These are phyloP conservation scores for Myochromella boudieri DNA, from an alignment of 768 basidiomycete species.

Conservation along the genomic window DNA sequence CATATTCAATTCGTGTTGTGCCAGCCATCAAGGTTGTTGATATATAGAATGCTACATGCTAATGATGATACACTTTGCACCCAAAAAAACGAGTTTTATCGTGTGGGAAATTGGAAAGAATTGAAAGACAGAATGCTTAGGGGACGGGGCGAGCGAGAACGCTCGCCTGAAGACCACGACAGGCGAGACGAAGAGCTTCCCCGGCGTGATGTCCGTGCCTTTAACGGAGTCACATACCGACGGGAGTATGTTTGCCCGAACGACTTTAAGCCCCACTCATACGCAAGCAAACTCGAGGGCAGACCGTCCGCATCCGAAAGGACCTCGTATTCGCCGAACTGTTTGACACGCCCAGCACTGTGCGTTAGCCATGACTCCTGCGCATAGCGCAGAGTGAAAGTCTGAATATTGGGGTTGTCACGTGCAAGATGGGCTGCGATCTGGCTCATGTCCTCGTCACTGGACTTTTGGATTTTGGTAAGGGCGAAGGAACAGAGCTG, in stretches of 20 bases:
- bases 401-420: constrained; percentile 30
- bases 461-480: constrained; percentile 34
- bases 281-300: constrained; percentile 12
- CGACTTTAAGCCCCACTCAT: constrained; percentile 17
- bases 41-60: too few species aligned
- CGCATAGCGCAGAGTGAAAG: constrained; percentile 31
- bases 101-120: constrained; percentile 5
- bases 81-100: too few species aligned
- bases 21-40: too few species aligned
- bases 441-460: constrained; percentile 33
- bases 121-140: constrained; percentile 15
- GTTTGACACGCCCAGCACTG: constrained; percentile 28
- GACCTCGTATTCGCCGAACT: constrained; percentile 31
- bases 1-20: too few species aligned
- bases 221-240: constrained; percentile 15
- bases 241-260: constrained; percentile 17
- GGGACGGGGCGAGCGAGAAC: constrained; percentile 13
- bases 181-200: constrained; percentile 13
- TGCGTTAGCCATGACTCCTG: constrained; percentile 37
- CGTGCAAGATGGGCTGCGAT: constrained; percentile 28
- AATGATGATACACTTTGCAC: too few species aligned
- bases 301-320: constrained; percentile 13
- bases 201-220: constrained; percentile 10
- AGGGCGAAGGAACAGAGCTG: constrained; percentile 31
- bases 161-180: constrained; percentile 17